Evolutionary conservation across 148 eudicot species (phyloP).

Genomic region (Limonium bicolor): DNA sequence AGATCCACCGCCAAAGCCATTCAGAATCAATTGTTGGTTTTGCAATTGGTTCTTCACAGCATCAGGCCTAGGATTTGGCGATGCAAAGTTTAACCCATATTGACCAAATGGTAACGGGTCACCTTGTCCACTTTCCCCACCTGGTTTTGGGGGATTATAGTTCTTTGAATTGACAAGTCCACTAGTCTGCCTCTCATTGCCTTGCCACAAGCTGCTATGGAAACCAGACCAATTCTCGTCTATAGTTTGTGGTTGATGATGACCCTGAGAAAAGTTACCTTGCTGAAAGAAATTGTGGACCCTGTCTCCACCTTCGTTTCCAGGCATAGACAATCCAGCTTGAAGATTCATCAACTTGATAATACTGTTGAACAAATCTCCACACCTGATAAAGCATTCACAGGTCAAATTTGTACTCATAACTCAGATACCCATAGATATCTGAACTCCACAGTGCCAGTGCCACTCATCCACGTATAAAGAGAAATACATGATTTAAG

Average conservation of each 20-base stretch:
- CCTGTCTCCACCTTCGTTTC: slow-evolving; percentile 77
- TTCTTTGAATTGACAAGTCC: slow-evolving; percentile 31
- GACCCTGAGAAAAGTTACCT: slow-evolving; percentile 47
- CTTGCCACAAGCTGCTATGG: slow-evolving; percentile 41
- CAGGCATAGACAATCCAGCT: slow-evolving; percentile 67
- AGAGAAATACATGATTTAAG: no score
- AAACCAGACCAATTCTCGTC: slow-evolving; percentile 51
- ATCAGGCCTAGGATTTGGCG: slow-evolving; percentile 37
- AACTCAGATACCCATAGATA: background rate
- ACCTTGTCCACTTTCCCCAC: slow-evolving; percentile 36
- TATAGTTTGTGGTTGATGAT: slow-evolving; percentile 34
- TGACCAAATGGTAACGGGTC: slow-evolving; percentile 33
- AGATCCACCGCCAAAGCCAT: slow-evolving; percentile 39
- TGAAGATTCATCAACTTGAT: slow-evolving; percentile 15
- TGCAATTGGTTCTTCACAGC: slow-evolving; percentile 27
- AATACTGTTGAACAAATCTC: background rate
- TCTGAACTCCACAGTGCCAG: background rate
- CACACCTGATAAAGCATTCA: slow-evolving; percentile 6
- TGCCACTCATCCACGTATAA: no score
- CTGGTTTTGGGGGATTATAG: slow-evolving; percentile 41
- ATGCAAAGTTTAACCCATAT: slow-evolving; percentile 39
- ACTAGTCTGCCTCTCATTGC: slow-evolving; percentile 37
- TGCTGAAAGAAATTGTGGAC: slow-evolving; percentile 84
- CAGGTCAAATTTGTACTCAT: background rate
- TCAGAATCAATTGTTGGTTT: slow-evolving; percentile 26